These are phyloP conservation scores for Lenzites betulinus DNA, from an alignment of 768 basidiomycete genomes.

Conservation along the genomic window DNA sequence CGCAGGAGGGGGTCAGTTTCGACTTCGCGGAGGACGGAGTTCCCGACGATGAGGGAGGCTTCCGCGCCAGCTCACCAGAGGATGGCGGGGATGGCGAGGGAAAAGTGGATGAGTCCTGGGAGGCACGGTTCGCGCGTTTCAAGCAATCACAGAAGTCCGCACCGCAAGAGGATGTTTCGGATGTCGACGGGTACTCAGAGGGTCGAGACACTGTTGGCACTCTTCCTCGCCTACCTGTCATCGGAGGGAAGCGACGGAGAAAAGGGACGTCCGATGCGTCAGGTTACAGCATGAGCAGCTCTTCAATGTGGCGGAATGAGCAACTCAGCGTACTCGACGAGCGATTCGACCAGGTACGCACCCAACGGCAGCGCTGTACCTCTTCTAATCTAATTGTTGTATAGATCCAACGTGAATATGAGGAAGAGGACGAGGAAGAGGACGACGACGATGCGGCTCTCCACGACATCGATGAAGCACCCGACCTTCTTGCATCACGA, in stretches of 20 bases:
- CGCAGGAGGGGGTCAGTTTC: constrained; percentile 63
- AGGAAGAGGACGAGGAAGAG: constrained; percentile 52
- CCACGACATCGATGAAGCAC: constrained; percentile 58
- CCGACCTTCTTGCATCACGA: constrained; percentile 76
- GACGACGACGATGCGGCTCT: constrained; percentile 40
- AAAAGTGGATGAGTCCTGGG: constrained; percentile 59
- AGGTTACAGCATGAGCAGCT: constrained; percentile 97
- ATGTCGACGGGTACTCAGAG: constrained; percentile 61
- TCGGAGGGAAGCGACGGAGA: constrained; percentile 72
- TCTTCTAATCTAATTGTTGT: background rate
- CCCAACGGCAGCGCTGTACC: too few relatives aligned
- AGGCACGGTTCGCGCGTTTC: constrained; percentile 79
- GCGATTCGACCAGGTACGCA: constrained; percentile 82
- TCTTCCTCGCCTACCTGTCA: constrained; percentile 74
- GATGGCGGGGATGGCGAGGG: constrained; percentile 23
- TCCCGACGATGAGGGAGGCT: constrained; percentile 34
- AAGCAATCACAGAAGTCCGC: constrained; percentile 51
- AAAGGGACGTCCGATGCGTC: constrained; percentile 83
- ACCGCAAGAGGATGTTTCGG: constrained; percentile 34
- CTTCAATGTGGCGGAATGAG: constrained; percentile 92
- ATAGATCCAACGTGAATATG: constrained; percentile 82
- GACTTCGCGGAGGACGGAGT: constrained; percentile 63
- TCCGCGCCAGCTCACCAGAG: background rate
- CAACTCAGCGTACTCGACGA: constrained; percentile 88
- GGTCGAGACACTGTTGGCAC: constrained; percentile 80